phyloP scores from a whole-genome alignment of 495 filamentous ascomycete species.

The Aspergillus incahuasiensis region DNA sequence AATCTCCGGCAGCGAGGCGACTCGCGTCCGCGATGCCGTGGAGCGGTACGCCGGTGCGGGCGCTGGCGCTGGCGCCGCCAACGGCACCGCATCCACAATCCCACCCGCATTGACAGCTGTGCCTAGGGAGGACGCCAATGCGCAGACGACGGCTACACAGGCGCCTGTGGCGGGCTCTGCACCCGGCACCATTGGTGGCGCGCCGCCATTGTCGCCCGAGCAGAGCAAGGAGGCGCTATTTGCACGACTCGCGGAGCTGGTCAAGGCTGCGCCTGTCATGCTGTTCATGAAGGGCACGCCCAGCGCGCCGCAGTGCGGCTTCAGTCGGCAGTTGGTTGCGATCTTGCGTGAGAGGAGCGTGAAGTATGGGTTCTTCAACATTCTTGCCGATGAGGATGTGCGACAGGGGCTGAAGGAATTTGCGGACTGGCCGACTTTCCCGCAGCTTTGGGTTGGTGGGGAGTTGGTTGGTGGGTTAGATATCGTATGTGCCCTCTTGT shows the following conservation, averaged over 20 bases:
- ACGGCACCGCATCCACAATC: slow-evolving; percentile 34
- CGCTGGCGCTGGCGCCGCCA: slow-evolving; percentile 13
- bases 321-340: slow-evolving; percentile 81
- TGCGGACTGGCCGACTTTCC: slow-evolving; percentile 96
- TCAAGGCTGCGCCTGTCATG: slow-evolving; percentile 95
- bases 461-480: slow-evolving; percentile 90
- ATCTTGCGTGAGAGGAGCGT: slow-evolving; percentile 82
- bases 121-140: slow-evolving; percentile 40
- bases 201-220: slow-evolving; percentile 39
- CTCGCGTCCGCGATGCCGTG: slow-evolving; percentile 74
- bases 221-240: slow-evolving; percentile 74
- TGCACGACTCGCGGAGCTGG: slow-evolving; percentile 69
- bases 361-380: slow-evolving; percentile 98
- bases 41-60: slow-evolving; percentile 63
- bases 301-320: slow-evolving; percentile 86
- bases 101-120: slow-evolving; percentile 50
- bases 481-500: slow-evolving; percentile 64
- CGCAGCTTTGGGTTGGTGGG: slow-evolving; percentile 79
- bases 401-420: slow-evolving; percentile 92
- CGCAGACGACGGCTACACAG: slow-evolving; percentile 32
- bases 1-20: slow-evolving; percentile 82
- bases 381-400: slow-evolving; percentile 95
- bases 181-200: slow-evolving; percentile 12
- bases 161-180: slow-evolving; percentile 36
- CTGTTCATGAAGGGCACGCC: slow-evolving; percentile 86